Percentiles rank a stretch among this genome's conserved stretches.
Evolutionary conservation across 805 yeast species (phyloP).

Genomic region (Zygotorulaspora sp.): DNA sequence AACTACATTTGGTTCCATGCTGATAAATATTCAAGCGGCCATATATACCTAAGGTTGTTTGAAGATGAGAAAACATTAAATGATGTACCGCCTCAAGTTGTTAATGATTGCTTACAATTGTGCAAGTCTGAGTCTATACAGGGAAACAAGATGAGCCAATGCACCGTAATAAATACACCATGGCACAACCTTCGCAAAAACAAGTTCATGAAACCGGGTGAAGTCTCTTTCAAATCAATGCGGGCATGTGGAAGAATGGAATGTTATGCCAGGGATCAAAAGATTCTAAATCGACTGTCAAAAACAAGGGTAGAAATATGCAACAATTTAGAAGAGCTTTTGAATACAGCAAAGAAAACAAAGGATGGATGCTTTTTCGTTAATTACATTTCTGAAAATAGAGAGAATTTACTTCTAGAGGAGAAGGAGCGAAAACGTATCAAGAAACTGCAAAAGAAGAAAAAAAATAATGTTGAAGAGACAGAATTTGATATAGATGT

Average conservation of each 20-base stretch:
- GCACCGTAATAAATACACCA: conserved; percentile 68
- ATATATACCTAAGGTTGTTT: conserved; percentile 59
- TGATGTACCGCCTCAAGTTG: conserved; percentile 47
- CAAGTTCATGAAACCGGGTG: conserved; percentile 72
- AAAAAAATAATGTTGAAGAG: conserved; percentile 6
- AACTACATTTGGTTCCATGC: conserved; percentile 70
- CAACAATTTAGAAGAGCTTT: conserved; percentile 28
- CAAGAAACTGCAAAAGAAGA: conserved; percentile 19
- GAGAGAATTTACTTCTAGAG: conserved; percentile 20
- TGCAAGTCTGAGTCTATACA: conserved; percentile 74
- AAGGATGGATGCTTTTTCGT: conserved; percentile 28
- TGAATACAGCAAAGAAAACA: conserved; percentile 32
- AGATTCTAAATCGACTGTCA: conserved; percentile 55
- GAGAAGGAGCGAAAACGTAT: conserved; percentile 23
- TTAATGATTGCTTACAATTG: conserved; percentile 60
- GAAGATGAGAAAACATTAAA: conserved; percentile 43
- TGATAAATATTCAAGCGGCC: conserved; percentile 72
- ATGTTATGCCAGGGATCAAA: conserved; percentile 54
- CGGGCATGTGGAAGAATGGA: conserved; percentile 49
- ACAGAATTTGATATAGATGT: conserved; percentile 4
- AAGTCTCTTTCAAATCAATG: conserved; percentile 65
- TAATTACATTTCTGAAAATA: conserved; percentile 16
- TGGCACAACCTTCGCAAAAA: conserved; percentile 64
- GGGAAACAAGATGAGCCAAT: conserved; percentile 64
- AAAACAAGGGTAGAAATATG: conserved; percentile 57